Base-by-base conservation (phyloP, 1,284 basidiomycete genomes). In the Trichosporon coremiiforme region DNA sequence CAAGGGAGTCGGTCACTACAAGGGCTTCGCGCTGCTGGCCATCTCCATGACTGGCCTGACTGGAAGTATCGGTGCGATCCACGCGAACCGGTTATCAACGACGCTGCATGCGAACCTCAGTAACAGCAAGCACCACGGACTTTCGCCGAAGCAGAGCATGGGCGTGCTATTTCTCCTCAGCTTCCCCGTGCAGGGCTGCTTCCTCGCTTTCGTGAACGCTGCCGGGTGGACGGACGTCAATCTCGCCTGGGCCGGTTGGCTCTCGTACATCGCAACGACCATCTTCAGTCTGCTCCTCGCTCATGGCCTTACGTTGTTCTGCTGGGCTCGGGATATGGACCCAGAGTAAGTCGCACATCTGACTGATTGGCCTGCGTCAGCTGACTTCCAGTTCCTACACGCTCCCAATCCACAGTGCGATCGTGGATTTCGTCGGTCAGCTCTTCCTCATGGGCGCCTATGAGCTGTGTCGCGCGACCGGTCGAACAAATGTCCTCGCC, bases 401-500 rank as follows among this genome's bases (percentile, higher is more conserved):
- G 1, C 85, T 98, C 22, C 96, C 96, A 2, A 89, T 96, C 47
- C 93, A 97, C 74, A 94, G 92, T 1, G 91, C 94, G 0, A 80
- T 94, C 45, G 90, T 98, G 84, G 96, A 99, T 81, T 89, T 98
- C 64, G 83, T 93, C n/a, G 94, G 94, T 8, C 95, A 98, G 82
- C 81, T 91, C 9, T 84, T 97, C 20, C 88, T 98, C 31, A 81
- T 84, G 72, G 63, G 81, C 50, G 83, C 84, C n/a, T 87, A 84
- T 73, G 80, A 84, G 64, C 68, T 84, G 10, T 85, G 85, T 15
- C 82, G 79, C 6, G 68, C 38, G 9, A 57, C 35, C 4, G 71
- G 71, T 2, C 50, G 65, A 35, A 63, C 65, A 7, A 20, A n/a
- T 29, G 69, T 73, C 38, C 64, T 71, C 62, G 68, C 66, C 22